phyloP scores from a whole-genome alignment of 2,329 filamentous ascomycete genomes.

The Aureobasidium lini region DNA sequence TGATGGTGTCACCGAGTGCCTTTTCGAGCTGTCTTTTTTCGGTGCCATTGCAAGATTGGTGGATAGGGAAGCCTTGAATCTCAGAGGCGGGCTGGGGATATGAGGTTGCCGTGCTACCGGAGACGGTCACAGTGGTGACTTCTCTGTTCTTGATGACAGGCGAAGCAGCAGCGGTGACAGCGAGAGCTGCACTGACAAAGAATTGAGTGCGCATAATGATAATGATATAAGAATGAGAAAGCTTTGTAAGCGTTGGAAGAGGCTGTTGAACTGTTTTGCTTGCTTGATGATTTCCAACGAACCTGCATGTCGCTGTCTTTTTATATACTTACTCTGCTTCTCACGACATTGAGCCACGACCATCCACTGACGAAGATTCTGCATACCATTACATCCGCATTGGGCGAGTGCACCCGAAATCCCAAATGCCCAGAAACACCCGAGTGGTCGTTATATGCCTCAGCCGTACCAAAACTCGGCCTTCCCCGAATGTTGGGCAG shows the following conservation, averaged over 20 bases:
- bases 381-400: not conserved
- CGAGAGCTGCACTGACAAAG: not conserved
- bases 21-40: constrained; percentile 48
- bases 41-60: constrained; percentile 59
- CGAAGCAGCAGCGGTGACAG: not conserved
- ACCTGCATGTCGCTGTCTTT: not conserved
- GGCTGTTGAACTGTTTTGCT: not conserved
- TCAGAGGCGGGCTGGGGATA: constrained; percentile 4
- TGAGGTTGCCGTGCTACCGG: not conserved
- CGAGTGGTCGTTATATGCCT: not conserved
- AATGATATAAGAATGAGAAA: not conserved
- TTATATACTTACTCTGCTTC: not conserved
- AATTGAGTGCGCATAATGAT: not conserved
- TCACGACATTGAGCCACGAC: not conserved
- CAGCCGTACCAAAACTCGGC: not conserved
- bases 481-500: not conserved
- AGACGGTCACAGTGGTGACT: constrained; percentile 7
- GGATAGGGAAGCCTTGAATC: constrained; percentile 39
- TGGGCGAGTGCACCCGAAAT: not conserved
- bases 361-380: not conserved
- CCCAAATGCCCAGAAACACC: constrained; percentile 6
- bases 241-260: not conserved
- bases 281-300: not conserved
- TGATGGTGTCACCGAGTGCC: constrained; percentile 52
- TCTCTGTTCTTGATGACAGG: not conserved